Conservation (phyloP, 768 basidiomycete species). For the Holtermannia corniformis region DNA sequence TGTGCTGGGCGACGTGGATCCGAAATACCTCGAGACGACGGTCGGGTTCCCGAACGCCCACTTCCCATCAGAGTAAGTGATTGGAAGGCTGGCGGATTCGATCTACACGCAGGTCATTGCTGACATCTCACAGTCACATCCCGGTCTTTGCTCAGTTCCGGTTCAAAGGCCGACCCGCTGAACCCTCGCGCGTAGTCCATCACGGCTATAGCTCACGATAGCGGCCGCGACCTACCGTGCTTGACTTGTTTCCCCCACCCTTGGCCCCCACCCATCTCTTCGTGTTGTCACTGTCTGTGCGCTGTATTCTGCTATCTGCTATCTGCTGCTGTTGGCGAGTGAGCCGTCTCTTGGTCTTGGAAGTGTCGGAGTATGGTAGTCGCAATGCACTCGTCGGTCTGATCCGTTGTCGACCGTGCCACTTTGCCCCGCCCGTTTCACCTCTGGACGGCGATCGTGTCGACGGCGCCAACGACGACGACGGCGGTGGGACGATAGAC, state of each 20-base stretch:
- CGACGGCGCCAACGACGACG: no score
- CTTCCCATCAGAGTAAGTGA: conserved; percentile 88
- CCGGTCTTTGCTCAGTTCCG: conserved; percentile 37
- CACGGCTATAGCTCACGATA: neutral
- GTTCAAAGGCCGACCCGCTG: conserved; percentile 19
- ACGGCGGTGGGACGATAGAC: no score
- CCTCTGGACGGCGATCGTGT: no score
- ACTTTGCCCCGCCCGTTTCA: no score
- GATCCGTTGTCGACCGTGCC: no score
- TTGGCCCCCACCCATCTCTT: no score
- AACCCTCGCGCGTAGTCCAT: neutral
- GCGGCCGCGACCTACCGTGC: neutral
- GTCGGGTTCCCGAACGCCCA: conserved; percentile 96
- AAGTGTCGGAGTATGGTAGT: no score
- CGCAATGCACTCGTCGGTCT: no score
- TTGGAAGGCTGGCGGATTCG: neutral
- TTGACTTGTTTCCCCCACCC: neutral
- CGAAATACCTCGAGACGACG: conserved; percentile 69
- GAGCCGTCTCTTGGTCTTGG: no score
- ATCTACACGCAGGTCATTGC: neutral
- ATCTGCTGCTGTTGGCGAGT: no score
- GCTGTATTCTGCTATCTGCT: no score
- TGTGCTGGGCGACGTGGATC: conserved; percentile 81
- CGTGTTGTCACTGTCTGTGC: no score
- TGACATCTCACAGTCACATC: conserved; percentile 26